phyloP scores from a whole-genome alignment of 2,329 filamentous ascomycete species.

The Mollisia scopiformis region DNA sequence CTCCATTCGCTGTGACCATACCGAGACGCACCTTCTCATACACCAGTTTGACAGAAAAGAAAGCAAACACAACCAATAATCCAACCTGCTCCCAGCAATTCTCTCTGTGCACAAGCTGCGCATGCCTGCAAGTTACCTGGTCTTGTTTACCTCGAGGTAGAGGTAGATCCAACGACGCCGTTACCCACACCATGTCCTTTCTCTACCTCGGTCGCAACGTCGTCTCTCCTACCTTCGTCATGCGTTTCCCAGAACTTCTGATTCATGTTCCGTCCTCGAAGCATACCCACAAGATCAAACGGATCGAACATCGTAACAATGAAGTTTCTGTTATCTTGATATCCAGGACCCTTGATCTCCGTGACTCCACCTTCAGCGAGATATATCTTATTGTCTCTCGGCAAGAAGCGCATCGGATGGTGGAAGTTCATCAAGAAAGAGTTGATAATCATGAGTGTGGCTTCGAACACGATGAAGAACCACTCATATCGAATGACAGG shows the following conservation, averaged over 20 bases:
- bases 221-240: constrained; percentile 10
- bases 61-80: too few species aligned
- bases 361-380: constrained; percentile 52
- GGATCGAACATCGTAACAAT: constrained; percentile 34
- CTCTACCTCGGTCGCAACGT: constrained; percentile 1
- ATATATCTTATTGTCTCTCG: constrained; percentile 50
- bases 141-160: neutral
- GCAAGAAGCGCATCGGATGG: constrained; percentile 55
- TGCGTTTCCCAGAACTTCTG: constrained; percentile 33
- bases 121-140: too few species aligned
- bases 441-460: constrained; percentile 54
- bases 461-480: constrained; percentile 64
- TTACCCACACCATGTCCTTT: neutral
- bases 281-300: constrained; percentile 32
- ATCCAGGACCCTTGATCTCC: constrained; percentile 52
- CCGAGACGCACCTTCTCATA: too few species aligned
- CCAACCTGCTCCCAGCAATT: too few species aligned
- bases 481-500: constrained; percentile 58
- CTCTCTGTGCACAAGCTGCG: too few species aligned
- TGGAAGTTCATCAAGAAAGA: constrained; percentile 51
- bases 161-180: neutral
- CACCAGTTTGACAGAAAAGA: too few species aligned
- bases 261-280: constrained; percentile 28
- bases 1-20: too few species aligned
- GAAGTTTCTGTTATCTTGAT: constrained; percentile 47